Evolutionary conservation across 345 rosid genomes (phyloP).

Genomic region (Hibiscus trionum): DNA sequence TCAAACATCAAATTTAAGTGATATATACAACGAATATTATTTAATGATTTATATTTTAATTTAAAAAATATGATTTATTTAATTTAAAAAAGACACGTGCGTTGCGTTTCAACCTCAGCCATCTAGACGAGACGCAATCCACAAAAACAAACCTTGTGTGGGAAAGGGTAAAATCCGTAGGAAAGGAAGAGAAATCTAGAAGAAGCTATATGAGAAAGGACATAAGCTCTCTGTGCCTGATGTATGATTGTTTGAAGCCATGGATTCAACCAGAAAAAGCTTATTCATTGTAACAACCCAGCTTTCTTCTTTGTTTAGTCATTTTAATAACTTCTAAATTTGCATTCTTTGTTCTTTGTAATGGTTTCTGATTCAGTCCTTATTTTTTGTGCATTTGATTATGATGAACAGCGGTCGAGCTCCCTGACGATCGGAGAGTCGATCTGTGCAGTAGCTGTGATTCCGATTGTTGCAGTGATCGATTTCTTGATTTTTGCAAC

Average conservation of each 20-base stretch:
- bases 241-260: neutral
- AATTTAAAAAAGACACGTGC: no score
- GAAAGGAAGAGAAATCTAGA: neutral
- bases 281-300: neutral
- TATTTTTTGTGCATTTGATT: neutral
- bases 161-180: neutral
- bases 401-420: neutral
- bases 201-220: no score
- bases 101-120: no score
- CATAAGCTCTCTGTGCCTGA: neutral
- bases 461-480: constrained; percentile 49
- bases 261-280: neutral
- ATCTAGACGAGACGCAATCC: no score
- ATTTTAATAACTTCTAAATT: neutral
- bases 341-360: neutral
- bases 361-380: neutral
- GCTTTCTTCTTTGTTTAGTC: neutral
- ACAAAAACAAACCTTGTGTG: no score
- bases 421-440: constrained; percentile 44
- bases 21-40: no score
- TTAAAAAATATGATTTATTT: no score
- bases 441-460: constrained; percentile 51
- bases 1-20: no score
- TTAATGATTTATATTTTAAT: no score
- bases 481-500: constrained; percentile 37